Evolutionary conservation across 2,329 filamentous ascomycete genomes (phyloP).

Genomic region (Claviceps maximensis): DNA sequence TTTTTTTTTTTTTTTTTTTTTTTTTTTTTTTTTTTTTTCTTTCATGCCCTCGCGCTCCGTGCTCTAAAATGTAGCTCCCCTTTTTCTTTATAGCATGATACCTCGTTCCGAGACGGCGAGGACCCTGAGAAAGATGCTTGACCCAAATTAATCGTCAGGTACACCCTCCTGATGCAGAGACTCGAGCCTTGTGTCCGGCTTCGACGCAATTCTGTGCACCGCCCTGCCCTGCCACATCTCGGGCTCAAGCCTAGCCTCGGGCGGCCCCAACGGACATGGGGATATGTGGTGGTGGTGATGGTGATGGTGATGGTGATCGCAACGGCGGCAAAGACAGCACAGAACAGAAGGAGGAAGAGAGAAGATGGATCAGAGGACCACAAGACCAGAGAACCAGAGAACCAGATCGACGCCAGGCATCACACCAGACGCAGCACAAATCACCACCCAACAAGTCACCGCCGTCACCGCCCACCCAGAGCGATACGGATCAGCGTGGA

Average conservation of each 20-base stretch:
- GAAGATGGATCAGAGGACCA: not conserved
- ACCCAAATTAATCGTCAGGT: not conserved
- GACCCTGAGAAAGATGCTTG: not conserved
- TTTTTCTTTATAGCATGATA: not conserved
- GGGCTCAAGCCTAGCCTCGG: not conserved
- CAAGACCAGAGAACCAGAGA: too few species aligned
- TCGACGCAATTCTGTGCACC: not conserved
- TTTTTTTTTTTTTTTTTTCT: too few species aligned
- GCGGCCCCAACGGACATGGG: not conserved
- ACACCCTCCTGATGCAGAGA: not conserved
- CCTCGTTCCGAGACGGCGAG: not conserved
- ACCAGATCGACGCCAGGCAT: too few species aligned
- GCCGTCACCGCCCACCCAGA: too few species aligned
- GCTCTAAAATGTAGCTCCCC: not conserved
- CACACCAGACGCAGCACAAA: not conserved
- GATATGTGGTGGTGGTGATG: not conserved
- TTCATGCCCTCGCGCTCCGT: not conserved
- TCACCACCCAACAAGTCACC: not conserved
- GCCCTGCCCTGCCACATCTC: not conserved
- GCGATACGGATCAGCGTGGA: not conserved
- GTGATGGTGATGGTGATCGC: not conserved
- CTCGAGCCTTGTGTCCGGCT: not conserved
- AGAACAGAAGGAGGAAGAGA: not conserved
- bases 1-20: too few species aligned
- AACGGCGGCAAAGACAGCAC: not conserved